Evolutionary conservation across 208 protist species (phyloP).

Genomic region (Trypanosoma platydactyli): DNA sequence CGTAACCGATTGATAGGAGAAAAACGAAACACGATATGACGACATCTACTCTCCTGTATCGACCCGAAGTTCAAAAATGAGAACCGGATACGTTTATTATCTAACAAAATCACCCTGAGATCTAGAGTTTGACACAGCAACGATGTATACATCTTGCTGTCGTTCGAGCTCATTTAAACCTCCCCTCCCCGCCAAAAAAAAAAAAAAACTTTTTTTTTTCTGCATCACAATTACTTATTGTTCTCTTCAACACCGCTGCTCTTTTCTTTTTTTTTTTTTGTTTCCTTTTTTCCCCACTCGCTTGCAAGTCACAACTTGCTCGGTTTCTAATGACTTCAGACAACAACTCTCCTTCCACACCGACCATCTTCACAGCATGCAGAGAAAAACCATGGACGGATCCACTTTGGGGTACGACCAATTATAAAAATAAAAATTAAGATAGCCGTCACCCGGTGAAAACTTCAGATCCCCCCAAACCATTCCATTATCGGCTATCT

Average conservation of each 20-base stretch:
- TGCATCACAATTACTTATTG: neutral
- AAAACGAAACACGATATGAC: too few species aligned
- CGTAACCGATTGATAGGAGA: too few species aligned
- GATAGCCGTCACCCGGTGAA: constrained; percentile 95
- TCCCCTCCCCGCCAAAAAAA: too few species aligned
- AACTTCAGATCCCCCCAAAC: constrained; percentile 97
- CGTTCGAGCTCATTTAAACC: too few species aligned
- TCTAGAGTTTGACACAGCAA: too few species aligned
- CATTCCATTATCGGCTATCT: constrained; percentile 94
- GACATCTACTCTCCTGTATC: too few species aligned
- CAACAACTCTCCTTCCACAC: neutral
- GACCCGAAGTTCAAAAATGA: too few species aligned
- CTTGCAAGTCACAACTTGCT: neutral
- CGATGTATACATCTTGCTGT: too few species aligned
- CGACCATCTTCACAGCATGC: constrained; percentile 88
- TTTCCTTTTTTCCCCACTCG: neutral
- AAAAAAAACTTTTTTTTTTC: too few species aligned
- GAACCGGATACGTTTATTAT: too few species aligned
- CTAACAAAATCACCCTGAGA: too few species aligned
- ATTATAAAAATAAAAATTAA: constrained; percentile 99
- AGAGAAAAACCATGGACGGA: constrained; percentile 81
- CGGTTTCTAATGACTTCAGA: neutral
- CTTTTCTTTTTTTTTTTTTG: constrained; percentile 2
- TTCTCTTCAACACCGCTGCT: too few species aligned
- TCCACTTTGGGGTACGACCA: constrained; percentile 91